phyloP scores from a whole-genome alignment of 2,329 filamentous ascomycete species.

The Fusarium setosum region DNA sequence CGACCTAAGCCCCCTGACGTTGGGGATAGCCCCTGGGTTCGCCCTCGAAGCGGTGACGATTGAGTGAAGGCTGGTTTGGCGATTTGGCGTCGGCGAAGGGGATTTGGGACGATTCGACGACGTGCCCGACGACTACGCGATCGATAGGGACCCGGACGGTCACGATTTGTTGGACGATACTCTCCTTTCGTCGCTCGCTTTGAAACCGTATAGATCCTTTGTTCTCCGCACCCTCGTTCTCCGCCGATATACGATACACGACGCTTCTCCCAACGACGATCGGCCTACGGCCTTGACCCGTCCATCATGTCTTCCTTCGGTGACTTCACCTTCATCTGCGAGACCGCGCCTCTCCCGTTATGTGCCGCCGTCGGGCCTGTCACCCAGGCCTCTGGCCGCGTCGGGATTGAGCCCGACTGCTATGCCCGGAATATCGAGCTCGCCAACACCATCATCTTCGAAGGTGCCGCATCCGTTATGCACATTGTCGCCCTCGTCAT shows the following conservation, averaged over 20 bases:
- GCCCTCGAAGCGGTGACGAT: constrained; percentile 17
- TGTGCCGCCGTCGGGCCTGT: constrained; percentile 87
- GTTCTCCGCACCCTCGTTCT: not conserved
- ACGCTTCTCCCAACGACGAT: constrained; percentile 4
- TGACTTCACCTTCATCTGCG: constrained; percentile 89
- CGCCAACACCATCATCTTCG: constrained; percentile 98
- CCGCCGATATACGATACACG: not conserved
- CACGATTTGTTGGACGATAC: constrained; percentile 3
- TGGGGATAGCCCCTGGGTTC: not conserved
- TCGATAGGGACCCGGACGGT: not conserved
- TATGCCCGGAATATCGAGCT: constrained; percentile 95
- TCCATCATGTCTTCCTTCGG: constrained; percentile 83
- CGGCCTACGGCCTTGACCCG: not conserved
- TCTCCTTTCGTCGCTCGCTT: constrained; percentile 5
- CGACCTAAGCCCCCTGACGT: constrained; percentile 4
- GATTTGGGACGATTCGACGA: constrained; percentile 16
- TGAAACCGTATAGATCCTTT: not conserved
- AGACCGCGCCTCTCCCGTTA: constrained; percentile 84
- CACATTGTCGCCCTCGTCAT: constrained; percentile 92
- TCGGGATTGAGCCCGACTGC: constrained; percentile 89
- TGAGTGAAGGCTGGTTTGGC: constrained; percentile 14
- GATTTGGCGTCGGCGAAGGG: constrained; percentile 5
- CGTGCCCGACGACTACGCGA: constrained; percentile 8
- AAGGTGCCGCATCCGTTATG: constrained; percentile 89
- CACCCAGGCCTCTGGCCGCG: constrained; percentile 72